Evolutionary conservation across 2,329 filamentous ascomycete species (phyloP), one percentile per base, ranked within the genome.

Genomic region (Macrophomina phaseolina): DNA sequence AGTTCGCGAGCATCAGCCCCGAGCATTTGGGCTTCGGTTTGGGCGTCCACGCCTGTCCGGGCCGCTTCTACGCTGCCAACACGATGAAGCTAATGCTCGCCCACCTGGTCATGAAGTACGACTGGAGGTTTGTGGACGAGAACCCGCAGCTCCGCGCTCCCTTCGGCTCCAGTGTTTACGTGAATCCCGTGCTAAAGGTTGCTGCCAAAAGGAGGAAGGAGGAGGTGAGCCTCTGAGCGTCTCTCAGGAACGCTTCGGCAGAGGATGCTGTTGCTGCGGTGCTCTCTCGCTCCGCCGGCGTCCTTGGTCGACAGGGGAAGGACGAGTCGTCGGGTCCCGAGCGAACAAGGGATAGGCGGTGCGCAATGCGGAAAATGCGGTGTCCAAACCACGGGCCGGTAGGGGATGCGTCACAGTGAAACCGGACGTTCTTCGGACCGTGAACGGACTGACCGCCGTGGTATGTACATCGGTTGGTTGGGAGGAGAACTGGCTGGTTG

Each of bases 61-160:
- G 76, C 0, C 68, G 76, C 1, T 77, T 76, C 67, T 77, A 76
- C 16, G 75, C 76, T 0, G 66, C 71, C 1, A 74, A 74, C 46
- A 73, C 76, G 66, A 76, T 78, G 48, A 78, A 78, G 67, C 72
- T 78, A 69, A 71, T 77, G 14, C 45, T 77, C 4, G 72, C 73
- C 4, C 58, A 62, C 1, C 49, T 49, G 7, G 58, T 62, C 42
- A 62, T 49, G 42, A 62, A 62, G 45, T 62, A 62, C 5, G 58
- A 62, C 11, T 62, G 58, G 58, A 62, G 38, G n/a, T 62, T 62
- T 28, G 58, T 49, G 16, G 58, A 49, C 7, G 42, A 62, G 3
- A 49, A 49, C 1, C 58, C 58, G 11, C 58, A 62, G 32, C 40
- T 62, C 9, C 30, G 58, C 11, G 45, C 58, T 12, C 42, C 58